Evolutionary conservation across 805 yeast genomes (phyloP).

Genomic region (Candida tammaniensis): DNA sequence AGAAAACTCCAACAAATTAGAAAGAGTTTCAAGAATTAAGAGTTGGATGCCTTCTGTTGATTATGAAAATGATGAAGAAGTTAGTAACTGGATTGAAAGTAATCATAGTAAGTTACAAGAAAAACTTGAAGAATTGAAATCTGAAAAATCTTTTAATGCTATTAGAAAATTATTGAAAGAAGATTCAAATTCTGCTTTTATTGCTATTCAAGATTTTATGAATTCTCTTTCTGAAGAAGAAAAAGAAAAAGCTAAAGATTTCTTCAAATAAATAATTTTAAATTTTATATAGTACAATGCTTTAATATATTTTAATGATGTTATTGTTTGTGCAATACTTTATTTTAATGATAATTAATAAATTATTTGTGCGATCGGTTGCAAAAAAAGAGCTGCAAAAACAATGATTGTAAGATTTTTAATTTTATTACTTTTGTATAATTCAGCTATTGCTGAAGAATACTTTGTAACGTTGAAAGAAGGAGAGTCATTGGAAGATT

Average conservation of each 20-base stretch:
- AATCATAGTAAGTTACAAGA: slow-evolving; percentile 63
- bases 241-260: slow-evolving; percentile 25
- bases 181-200: slow-evolving; percentile 27
- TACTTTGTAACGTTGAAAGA: slow-evolving; percentile 54
- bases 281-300: no score
- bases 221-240: slow-evolving; percentile 34
- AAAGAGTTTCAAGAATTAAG: slow-evolving; percentile 81
- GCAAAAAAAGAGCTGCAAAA: slow-evolving; percentile 1
- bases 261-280: slow-evolving; percentile 11
- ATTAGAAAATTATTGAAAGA: slow-evolving; percentile 50
- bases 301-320: no score
- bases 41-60: slow-evolving; percentile 82
- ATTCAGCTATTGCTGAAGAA: slow-evolving; percentile 4
- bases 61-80: slow-evolving; percentile 68
- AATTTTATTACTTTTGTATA: not conserved
- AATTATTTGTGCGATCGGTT: slow-evolving; percentile 1
- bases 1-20: slow-evolving; percentile 62
- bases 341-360: not conserved
- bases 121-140: slow-evolving; percentile 59
- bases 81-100: slow-evolving; percentile 83
- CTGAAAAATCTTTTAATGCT: slow-evolving; percentile 63
- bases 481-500: slow-evolving; percentile 46
- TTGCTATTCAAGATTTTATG: slow-evolving; percentile 35
- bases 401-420: not conserved
- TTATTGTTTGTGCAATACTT: no score